Percentiles rank a stretch among this genome's conserved stretches.
Evolutionary conservation across 495 filamentous ascomycete species (phyloP).

Genomic region (Penicillium coprophilum): DNA sequence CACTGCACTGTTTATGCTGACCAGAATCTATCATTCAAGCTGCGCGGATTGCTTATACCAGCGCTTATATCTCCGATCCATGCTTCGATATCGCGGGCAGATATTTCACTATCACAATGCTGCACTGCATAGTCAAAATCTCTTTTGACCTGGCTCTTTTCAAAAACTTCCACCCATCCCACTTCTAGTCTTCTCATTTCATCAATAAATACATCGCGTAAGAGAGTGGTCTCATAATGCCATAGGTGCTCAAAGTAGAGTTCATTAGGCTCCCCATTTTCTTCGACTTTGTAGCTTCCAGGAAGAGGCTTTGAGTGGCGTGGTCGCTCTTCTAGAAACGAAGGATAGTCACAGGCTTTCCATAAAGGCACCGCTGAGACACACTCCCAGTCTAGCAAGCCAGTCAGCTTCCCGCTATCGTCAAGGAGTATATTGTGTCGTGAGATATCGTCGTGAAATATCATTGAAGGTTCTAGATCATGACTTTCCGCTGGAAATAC

Average conservation of each 20-base stretch:
- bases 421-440: slow-evolving; percentile 53
- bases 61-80: neutral
- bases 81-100: neutral
- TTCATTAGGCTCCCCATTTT: slow-evolving; percentile 25
- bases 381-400: slow-evolving; percentile 56
- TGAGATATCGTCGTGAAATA: slow-evolving; percentile 45
- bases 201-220: slow-evolving; percentile 33
- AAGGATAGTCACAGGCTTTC: slow-evolving; percentile 44
- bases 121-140: slow-evolving; percentile 8
- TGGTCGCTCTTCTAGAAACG: slow-evolving; percentile 34
- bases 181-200: slow-evolving; percentile 28
- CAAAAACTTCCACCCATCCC: slow-evolving; percentile 20
- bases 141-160: slow-evolving; percentile 8
- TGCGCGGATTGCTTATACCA: neutral
- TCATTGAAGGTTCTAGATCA: neutral
- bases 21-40: neutral
- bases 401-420: slow-evolving; percentile 40
- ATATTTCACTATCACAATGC: neutral
- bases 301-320: slow-evolving; percentile 30
- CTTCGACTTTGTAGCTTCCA: slow-evolving; percentile 19
- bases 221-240: slow-evolving; percentile 34
- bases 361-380: slow-evolving; percentile 49
- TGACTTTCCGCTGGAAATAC: neutral
- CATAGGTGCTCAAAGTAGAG: slow-evolving; percentile 25
- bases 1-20: too few relatives aligned